Conservation (phyloP, 345 rosid genomes). For the Hypericum androsaemum region DNA sequence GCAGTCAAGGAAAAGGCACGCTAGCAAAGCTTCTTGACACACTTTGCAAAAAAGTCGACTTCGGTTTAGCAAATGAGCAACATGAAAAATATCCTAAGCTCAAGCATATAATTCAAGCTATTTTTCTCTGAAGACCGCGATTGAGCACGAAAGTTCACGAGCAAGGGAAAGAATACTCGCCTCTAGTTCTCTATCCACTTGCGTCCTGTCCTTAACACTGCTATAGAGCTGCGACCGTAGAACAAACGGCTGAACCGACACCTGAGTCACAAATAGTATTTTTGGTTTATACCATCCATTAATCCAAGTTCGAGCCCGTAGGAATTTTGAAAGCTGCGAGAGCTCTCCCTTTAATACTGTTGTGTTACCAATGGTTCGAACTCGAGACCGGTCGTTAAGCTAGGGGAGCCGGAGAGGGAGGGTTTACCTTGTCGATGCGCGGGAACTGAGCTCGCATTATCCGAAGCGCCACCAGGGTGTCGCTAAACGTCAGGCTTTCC, state of each 20-base stretch:
- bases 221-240: conserved; percentile 81
- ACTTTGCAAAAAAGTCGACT: too few relatives aligned
- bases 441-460: conserved; percentile 96
- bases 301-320: not conserved
- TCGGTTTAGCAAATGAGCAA: too few relatives aligned
- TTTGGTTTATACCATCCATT: too few relatives aligned
- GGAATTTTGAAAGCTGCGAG: not conserved
- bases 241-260: conserved; percentile 62
- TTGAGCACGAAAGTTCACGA: too few relatives aligned
- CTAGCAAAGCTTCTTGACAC: not conserved
- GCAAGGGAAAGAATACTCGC: too few relatives aligned
- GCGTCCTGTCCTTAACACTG: conserved; percentile 73
- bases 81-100: too few relatives aligned
- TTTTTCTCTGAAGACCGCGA: too few relatives aligned
- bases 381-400: too few relatives aligned
- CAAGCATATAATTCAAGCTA: too few relatives aligned
- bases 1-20: not conserved
- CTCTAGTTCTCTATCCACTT: conserved; percentile 84
- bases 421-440: conserved; percentile 51
- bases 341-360: too few relatives aligned
- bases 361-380: too few relatives aligned
- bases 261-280: conserved; percentile 25
- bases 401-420: too few relatives aligned
- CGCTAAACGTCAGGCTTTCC: conserved; percentile 67
- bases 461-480: conserved; percentile 69